A percentile compares a stretch with the other conserved stretches of the same genome.
These are phyloP conservation scores for Microcyclospora pomicola DNA, from an alignment of 2,329 filamentous ascomycete species.

Conservation along the genomic window DNA sequence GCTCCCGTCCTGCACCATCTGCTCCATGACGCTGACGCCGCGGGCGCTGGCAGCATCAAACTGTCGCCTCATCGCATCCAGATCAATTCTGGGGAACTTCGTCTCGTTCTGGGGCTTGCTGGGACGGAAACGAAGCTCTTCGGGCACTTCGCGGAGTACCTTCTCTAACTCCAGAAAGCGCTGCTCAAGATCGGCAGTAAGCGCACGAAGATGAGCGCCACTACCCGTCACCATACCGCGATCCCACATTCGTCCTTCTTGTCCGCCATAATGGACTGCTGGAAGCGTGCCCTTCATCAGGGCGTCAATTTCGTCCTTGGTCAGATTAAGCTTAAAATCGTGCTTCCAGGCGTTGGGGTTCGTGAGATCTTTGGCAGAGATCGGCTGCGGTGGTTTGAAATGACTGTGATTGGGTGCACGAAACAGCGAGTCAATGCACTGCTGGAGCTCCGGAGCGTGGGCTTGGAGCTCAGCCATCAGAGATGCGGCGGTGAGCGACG, in stretches of 20 bases:
- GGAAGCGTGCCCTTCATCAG: conserved; percentile 42
- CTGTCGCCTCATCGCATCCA: conserved; percentile 16
- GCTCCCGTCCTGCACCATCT: conserved; percentile 24
- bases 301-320: conserved; percentile 29
- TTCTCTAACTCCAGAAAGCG: conserved; percentile 57
- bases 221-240: conserved; percentile 62
- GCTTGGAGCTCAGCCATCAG: conserved; percentile 20
- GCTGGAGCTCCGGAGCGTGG: conserved; percentile 19
- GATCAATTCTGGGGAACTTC: conserved; percentile 18
- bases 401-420: conserved; percentile 16
- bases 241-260: conserved; percentile 30
- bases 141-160: conserved; percentile 31
- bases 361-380: conserved; percentile 16
- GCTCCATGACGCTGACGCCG: conserved; percentile 24
- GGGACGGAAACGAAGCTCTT: conserved; percentile 16
- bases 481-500: conserved; percentile 19
- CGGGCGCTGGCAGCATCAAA: conserved; percentile 17
- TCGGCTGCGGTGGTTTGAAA: conserved; percentile 17
- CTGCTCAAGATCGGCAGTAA: conserved; percentile 55
- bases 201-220: conserved; percentile 60
- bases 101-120: conserved; percentile 20
- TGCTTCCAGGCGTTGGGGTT: conserved; percentile 15
- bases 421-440: conserved; percentile 22
- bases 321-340: conserved; percentile 20
- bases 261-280: conserved; percentile 30